Percentiles rank a stretch among this genome's conserved stretches.
Conservation (phyloP, 2,329 filamentous ascomycete species). For the Ceratocystis eucalypticola region DNA sequence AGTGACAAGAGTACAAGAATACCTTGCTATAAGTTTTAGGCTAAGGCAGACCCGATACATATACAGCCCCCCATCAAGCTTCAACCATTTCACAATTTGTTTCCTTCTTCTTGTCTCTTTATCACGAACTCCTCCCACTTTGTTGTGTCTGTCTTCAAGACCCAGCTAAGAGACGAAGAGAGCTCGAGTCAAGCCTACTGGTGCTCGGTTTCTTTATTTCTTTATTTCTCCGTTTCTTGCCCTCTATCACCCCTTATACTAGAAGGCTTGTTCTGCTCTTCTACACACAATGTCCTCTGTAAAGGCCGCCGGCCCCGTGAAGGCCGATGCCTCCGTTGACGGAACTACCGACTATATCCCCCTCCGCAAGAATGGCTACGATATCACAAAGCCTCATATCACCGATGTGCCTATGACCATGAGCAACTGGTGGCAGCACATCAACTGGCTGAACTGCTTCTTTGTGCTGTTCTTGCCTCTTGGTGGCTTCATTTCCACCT, state of each 20-base stretch:
- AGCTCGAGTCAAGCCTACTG: too few species aligned
- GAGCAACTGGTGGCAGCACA: conserved; percentile 78
- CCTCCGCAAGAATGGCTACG: conserved; percentile 33
- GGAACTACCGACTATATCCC: conserved; percentile 44
- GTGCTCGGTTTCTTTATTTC: background rate
- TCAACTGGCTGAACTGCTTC: conserved; percentile 83
- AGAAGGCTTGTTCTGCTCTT: too few species aligned
- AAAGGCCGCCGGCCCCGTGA: conserved; percentile 25
- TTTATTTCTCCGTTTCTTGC: conserved; percentile 2
- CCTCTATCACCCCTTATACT: background rate
- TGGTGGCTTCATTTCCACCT: conserved; percentile 56
- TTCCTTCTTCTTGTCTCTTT: background rate
- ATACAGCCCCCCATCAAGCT: background rate
- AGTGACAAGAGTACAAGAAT: background rate
- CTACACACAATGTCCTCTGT: conserved; percentile 24
- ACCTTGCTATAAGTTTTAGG: background rate
- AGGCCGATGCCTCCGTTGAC: conserved; percentile 35
- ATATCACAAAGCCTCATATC: conserved; percentile 66
- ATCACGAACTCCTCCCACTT: background rate
- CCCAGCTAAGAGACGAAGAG: too few species aligned
- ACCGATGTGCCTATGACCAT: conserved; percentile 67
- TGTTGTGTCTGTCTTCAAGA: too few species aligned
- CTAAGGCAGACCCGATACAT: background rate
- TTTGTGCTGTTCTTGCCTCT: conserved; percentile 70
- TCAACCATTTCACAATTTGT: background rate